These are phyloP conservation scores for Tuber indicum DNA, from an alignment of 495 filamentous ascomycete genomes.

Conservation along the genomic window DNA sequence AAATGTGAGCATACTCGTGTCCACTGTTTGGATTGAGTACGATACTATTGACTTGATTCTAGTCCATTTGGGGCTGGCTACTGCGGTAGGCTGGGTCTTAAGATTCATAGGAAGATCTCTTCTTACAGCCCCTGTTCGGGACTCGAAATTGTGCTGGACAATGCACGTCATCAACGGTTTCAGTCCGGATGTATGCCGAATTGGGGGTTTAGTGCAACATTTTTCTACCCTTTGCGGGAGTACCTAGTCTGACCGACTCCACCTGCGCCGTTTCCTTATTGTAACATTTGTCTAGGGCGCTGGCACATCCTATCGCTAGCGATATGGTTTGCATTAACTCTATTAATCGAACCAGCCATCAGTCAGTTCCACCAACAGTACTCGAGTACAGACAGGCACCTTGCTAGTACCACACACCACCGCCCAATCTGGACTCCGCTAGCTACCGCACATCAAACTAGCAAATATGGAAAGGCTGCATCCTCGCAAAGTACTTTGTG, in stretches of 20 bases:
- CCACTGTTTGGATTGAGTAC: not conserved
- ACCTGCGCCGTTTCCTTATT: not conserved
- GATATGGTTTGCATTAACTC: not conserved
- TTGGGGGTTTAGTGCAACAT: not conserved
- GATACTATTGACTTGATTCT: not conserved
- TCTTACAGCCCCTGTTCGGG: not conserved
- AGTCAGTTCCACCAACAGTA: not conserved
- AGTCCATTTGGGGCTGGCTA: not conserved
- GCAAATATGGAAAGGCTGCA: not conserved
- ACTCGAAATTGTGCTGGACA: not conserved
- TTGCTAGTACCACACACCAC: not conserved
- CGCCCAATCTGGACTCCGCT: not conserved
- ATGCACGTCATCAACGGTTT: not conserved
- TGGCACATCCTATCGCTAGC: not conserved
- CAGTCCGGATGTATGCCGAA: not conserved
- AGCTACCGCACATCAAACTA: not conserved
- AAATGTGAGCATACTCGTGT: not conserved
- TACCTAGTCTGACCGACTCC: not conserved
- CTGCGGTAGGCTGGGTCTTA: not conserved
- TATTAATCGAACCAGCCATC: slow-evolving; percentile 3
- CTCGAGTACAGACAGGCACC: not conserved
- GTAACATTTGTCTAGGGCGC: not conserved
- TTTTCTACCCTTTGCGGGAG: not conserved
- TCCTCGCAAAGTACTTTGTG: not conserved
- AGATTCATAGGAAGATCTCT: not conserved